These are phyloP conservation scores for Saturnispora kantuleensis DNA, from an alignment of 805 yeast species.

Conservation along the genomic window DNA sequence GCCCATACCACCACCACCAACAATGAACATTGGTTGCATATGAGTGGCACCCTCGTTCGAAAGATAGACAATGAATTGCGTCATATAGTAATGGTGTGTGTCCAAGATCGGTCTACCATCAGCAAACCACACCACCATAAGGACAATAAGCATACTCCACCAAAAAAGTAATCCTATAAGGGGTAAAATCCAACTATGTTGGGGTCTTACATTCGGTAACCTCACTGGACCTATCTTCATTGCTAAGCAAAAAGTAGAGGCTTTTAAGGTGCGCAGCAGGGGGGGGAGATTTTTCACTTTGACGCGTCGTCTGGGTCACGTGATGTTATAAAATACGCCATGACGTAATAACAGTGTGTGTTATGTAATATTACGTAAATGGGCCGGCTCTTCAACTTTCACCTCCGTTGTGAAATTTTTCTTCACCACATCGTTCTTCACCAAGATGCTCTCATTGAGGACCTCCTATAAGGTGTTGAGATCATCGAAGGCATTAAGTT, in stretches of 20 bases:
- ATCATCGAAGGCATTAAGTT: too few species aligned
- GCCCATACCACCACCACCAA: slow-evolving; percentile 71
- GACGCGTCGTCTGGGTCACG: too few species aligned
- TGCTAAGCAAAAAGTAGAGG: background rate
- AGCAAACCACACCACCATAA: slow-evolving; percentile 67
- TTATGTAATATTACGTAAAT: slow-evolving; percentile 1
- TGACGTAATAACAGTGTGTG: background rate
- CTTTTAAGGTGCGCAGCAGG: background rate
- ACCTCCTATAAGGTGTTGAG: too few species aligned
- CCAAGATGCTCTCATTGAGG: too few species aligned
- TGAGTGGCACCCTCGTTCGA: slow-evolving; percentile 86
- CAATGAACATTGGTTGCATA: slow-evolving; percentile 73
- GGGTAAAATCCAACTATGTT: slow-evolving; percentile 39
- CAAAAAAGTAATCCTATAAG: slow-evolving; percentile 58
- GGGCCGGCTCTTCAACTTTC: background rate
- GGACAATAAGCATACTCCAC: slow-evolving; percentile 86
- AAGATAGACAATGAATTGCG: slow-evolving; percentile 44
- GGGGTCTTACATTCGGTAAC: slow-evolving; percentile 21
- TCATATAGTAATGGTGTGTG: slow-evolving; percentile 39
- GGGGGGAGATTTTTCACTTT: too few species aligned
- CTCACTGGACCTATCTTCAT: slow-evolving; percentile 12
- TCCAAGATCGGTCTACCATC: slow-evolving; percentile 70
- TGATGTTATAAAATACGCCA: too few species aligned
- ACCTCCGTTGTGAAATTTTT: background rate
- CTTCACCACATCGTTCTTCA: background rate